Evolutionary conservation across 75 land plant species (phyloP).

Genomic region (Larix kaempferi): DNA sequence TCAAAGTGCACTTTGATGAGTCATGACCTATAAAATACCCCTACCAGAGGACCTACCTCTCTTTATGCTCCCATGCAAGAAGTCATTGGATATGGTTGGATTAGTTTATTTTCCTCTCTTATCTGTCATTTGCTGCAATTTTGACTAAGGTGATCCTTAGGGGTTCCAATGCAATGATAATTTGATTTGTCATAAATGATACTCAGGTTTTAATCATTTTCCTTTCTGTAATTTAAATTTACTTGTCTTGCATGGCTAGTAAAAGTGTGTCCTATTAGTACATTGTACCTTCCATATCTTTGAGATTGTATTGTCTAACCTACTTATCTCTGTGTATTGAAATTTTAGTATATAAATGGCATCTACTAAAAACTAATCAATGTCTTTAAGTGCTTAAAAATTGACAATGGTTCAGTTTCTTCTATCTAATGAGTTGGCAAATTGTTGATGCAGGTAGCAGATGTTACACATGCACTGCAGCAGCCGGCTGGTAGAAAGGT

Average conservation of each 20-base stretch:
- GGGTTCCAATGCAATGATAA: not conserved
- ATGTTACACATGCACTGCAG: conserved; percentile 92
- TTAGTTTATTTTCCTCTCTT: not conserved
- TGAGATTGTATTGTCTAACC: not conserved
- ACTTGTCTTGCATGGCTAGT: not conserved
- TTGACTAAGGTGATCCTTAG: not conserved
- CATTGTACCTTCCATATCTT: not conserved
- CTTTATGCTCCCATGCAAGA: no score
- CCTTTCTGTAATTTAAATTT: not conserved
- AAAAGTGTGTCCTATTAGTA: not conserved
- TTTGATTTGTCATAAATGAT: not conserved
- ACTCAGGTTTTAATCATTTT: not conserved
- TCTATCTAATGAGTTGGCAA: not conserved
- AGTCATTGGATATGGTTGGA: no score
- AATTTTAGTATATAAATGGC: not conserved
- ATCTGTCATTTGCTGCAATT: not conserved
- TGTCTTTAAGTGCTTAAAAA: not conserved
- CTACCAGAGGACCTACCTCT: no score
- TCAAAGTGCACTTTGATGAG: no score
- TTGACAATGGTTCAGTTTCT: not conserved
- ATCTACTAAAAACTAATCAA: not conserved
- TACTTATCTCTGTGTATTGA: not conserved
- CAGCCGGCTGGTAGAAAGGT: conserved; percentile 98
- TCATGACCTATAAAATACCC: no score
- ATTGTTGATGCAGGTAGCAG: conserved; percentile 72